Base-by-base conservation (phyloP, 1,139 yeast species). In the Hansenula lynferdii region DNA sequence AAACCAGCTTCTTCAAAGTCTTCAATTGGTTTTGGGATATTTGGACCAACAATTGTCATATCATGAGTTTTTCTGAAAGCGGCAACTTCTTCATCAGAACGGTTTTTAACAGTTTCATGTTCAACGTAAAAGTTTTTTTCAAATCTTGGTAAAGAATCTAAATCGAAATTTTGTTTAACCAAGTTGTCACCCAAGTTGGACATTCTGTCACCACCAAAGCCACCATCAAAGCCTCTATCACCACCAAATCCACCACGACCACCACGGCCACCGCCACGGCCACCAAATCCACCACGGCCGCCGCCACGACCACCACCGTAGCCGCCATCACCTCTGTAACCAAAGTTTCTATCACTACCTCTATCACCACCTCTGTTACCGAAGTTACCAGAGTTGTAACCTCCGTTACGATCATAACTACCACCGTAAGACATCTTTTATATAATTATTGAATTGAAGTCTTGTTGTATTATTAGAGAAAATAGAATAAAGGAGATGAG, bases 91-190 rank as follows among this genome's bases (percentile, higher is more conserved):
- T 62, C 72, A 5, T 82, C 87, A 34, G 84, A 61, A 67, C 97
- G 85, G 35, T 67, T 70, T 43, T 86, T 64, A 47, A 92, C 97
- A 38, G 65, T 67, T 45, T 85, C 85, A 60, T 85, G 82, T 69
- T 94, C 98, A 48, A 72, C 72, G 70, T 92, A 92, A 61, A 92
- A 92, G 66, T 92, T 89, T 72, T 94, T 94, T 67, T 90, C 97
- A 61, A 92, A 94, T 60, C 80, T 81, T 54, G 97, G 96, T 62
- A 90, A 69, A 22, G 77, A 58, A 50, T 76, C 80, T 41, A 82
- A 50, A 59, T 87, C 95, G 85, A 92, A 90, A 47, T 83, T 77
- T 54, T 89, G 96, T 50, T 81, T 72, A 59, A 64, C 69, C 53
- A 75, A 72, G 64, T 70, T 76, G 67, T 60, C 75, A 63, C 81